Evolutionary conservation across 2,329 filamentous ascomycete species (phyloP), one percentile per base, ranked within the genome.

Genomic region (Beauveria sp.): DNA sequence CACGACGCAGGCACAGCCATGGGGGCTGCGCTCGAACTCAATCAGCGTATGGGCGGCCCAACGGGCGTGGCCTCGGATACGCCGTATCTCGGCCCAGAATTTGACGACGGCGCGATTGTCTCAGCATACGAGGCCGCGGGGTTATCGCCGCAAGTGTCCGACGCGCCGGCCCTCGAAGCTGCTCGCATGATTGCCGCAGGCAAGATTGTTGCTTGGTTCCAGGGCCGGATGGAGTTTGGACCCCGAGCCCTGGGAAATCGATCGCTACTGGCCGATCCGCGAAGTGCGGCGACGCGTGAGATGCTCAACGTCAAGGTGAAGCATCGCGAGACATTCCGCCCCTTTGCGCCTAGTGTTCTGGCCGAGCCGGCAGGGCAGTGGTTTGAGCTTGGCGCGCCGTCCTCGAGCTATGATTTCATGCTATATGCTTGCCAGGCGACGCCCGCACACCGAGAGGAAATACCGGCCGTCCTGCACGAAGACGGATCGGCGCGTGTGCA

Each of bases 251-350:
- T 59, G 10, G 56, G 45, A 4, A 59, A 59, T 24, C 56, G 56
- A 31, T 50, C 56, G 31, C n/a, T 59, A 24, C 56, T 58, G 10
- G 55, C 55, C n/a, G 56, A 59, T 26, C 56, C 56, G 14, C 56
- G 56, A 28, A 59, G 12, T 22, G 16, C 22, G n/a, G 24, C 31
- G 31, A 59, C 56, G 20, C 56, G 56, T 34, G 45, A 59, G 26
- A 50, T 59, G 56, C 56, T 59, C 31, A 59, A 50, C 31, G 56
- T 59, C 45, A 59, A 59, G 28, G 56, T 59, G 20, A 59, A 59
- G 45, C 56, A 59, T 22, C 56, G 56, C 31, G 56, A 59, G 46
- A 59, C 45, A 6, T 59, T 59, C 45, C 56, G 56, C 18, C 56
- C 45, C n/a, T 59, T 59, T 42, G 56, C 56, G 31, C 56, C 56